A percentile compares a stretch with the other conserved stretches of the same genome.
These are phyloP conservation scores for Acanthamoeba culbertsoni DNA, from an alignment of 208 protist species.

Conservation along the genomic window DNA sequence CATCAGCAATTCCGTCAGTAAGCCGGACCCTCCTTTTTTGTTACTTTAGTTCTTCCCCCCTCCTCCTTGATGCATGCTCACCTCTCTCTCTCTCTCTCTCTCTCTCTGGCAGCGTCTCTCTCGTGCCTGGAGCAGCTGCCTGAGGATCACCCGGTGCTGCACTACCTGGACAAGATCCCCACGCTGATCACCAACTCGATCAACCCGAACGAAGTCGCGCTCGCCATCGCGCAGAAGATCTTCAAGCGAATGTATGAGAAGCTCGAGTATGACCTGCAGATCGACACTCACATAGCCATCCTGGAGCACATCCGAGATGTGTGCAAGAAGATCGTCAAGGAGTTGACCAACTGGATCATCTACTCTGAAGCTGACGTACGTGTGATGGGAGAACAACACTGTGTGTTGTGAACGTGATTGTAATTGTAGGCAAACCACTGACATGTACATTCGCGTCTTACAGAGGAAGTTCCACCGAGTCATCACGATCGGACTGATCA, in stretches of 20 bases:
- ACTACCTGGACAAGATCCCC: slow-evolving; percentile 79
- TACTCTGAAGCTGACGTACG: slow-evolving; percentile 58
- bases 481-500: slow-evolving; percentile 77
- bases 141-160: slow-evolving; percentile 30
- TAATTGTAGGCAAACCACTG: slow-evolving; percentile 8
- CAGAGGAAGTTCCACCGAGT: slow-evolving; percentile 67
- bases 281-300: slow-evolving; percentile 69
- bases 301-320: slow-evolving; percentile 61
- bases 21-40: not conserved
- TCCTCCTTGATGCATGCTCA: not conserved
- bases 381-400: too few relatives aligned
- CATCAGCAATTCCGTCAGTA: not conserved
- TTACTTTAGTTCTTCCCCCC: not conserved
- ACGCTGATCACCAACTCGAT: slow-evolving; percentile 86
- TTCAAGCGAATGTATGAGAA: slow-evolving; percentile 72
- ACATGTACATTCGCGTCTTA: not conserved
- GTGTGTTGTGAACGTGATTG: slow-evolving; percentile 45
- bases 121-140: slow-evolving; percentile 29
- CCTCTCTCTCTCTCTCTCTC: not conserved
- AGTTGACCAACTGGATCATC: slow-evolving; percentile 68
- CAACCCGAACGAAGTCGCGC: slow-evolving; percentile 70
- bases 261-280: slow-evolving; percentile 76
- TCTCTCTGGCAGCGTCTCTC: not conserved
- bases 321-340: slow-evolving; percentile 58
- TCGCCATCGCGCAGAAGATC: slow-evolving; percentile 83